A percentile compares a stretch with the other conserved stretches of the same genome.
These are phyloP conservation scores for Incumbomyces delicatus DNA, from an alignment of 2,329 filamentous ascomycete species.

Conservation along the genomic window DNA sequence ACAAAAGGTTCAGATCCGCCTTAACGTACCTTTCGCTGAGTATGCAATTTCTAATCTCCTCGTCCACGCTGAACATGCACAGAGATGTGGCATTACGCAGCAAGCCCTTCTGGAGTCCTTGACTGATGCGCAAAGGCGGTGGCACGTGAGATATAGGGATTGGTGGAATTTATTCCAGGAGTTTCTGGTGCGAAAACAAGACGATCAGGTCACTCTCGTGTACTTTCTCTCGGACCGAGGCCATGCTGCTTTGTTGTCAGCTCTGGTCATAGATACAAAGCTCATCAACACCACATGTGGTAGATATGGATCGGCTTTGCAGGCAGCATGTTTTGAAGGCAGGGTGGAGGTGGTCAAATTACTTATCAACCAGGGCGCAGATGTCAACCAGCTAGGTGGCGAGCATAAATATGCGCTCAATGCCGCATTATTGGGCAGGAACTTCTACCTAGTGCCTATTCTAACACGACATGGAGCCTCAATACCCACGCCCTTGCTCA, in stretches of 20 bases:
- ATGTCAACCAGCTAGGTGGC: constrained; percentile 6
- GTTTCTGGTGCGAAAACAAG: not conserved
- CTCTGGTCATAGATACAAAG: constrained; percentile 2
- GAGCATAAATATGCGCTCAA: constrained; percentile 5
- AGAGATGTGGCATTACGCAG: constrained; percentile 1
- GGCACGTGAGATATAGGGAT: not conserved
- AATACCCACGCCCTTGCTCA: no score
- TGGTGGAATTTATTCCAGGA: constrained; percentile 6
- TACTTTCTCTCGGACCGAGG: constrained; percentile 6
- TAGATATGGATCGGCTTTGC: constrained; percentile 7
- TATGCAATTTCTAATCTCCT: constrained; percentile 6
- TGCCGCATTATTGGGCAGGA: constrained; percentile 1
- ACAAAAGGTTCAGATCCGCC: not conserved
- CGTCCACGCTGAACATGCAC: constrained; percentile 7
- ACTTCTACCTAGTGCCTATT: not conserved
- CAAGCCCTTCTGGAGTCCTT: not conserved
- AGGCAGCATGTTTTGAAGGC: constrained; percentile 4
- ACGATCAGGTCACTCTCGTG: not conserved
- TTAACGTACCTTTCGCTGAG: constrained; percentile 6
- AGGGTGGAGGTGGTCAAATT: constrained; percentile 1
- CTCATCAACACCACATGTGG: constrained; percentile 3
- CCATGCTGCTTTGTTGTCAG: not conserved
- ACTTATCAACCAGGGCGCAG: constrained; percentile 5
- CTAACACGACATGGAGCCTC: no score
- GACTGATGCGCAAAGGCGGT: not conserved